Base-by-base conservation (phyloP, 2,329 filamentous ascomycete genomes). In the Pyricularia sp. region DNA sequence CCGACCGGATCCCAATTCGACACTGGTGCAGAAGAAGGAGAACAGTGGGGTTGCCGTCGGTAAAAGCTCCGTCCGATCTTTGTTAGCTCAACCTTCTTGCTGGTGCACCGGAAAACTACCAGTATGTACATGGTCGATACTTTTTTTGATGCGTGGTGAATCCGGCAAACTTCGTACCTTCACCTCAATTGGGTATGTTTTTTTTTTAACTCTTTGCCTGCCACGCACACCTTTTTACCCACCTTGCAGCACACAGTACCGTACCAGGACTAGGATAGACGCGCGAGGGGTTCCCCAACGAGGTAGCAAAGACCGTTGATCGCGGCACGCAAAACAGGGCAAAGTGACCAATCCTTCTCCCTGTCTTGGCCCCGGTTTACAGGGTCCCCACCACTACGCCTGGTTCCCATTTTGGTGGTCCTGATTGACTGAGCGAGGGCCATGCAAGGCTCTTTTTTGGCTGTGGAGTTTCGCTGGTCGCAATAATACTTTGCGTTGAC, bases 241-340 rank as follows among this genome's bases (percentile, higher is more conserved):
- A 31, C 31, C 25, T 9, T 26, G n/a, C n/a, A 61, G 58, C 11
- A 17, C 59, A 26, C 23, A 20, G 31, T 65, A 36, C 36, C 64
- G 31, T 25, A 65, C 31, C 23, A 23, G 31, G 5, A 31, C 31
- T 26, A 36, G 31, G n/a, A 31, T 36, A 31, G 31, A 36, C 64
- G 33, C 64, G 33, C 36, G 33, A 33, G 33, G 65, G 23, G 28
- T 58, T 30, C 65, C 33, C 25, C 36, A 67, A 67, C 31, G n/a
- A 42, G 65, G 36, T n/a, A 67, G 65, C 36, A 28, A 65, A 14
- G 66, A 42, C 55, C 42, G 66, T 61, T 67, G 66, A 67, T 67
- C 66, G 55, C 66, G 55, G 66, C 28, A 67, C 25, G 31, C 66
- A 67, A 67, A 67, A 67, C 66, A 67, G 66, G 66, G 66, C 66